Percentiles rank a stretch among this genome's conserved stretches.
Conservation (phyloP, 2,329 filamentous ascomycete species). For the Calonectria ilicicola region DNA sequence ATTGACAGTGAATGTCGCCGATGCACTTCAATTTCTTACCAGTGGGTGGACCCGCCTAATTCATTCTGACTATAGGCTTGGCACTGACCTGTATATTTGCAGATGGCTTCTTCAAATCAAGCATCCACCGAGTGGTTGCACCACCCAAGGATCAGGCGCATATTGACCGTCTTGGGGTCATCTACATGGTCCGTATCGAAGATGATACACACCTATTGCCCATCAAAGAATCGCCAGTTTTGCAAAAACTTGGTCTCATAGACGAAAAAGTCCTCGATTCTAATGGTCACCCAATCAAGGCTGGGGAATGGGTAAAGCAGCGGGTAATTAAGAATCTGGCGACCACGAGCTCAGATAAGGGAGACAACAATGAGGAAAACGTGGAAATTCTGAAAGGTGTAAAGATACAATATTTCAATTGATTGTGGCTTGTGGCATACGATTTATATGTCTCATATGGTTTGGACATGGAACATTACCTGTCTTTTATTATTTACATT, state of each 20-base stretch:
- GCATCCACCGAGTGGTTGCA: slow-evolving; percentile 46
- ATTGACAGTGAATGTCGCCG: slow-evolving; percentile 61
- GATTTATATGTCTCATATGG: too few species aligned
- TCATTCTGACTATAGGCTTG: neutral
- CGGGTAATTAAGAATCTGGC: neutral
- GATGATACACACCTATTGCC: neutral
- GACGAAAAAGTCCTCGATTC: neutral
- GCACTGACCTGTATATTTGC: neutral
- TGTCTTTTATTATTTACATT: too few species aligned
- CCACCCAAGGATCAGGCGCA: slow-evolving; percentile 16
- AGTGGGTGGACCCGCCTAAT: slow-evolving; percentile 35
- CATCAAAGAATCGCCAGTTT: neutral
- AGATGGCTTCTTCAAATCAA: slow-evolving; percentile 54
- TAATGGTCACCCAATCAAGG: neutral
- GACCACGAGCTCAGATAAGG: neutral
- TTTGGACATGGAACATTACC: too few species aligned
- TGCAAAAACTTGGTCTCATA: neutral
- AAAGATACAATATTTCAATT: neutral
- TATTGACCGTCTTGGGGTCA: neutral
- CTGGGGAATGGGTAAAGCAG: neutral
- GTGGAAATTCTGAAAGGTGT: neutral
- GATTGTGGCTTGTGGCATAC: neutral
- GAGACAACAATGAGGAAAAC: neutral
- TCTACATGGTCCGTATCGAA: neutral
- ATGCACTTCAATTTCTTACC: slow-evolving; percentile 60